Conservation (phyloP, 495 filamentous ascomycete genomes). For the Podospora tetraspora region DNA sequence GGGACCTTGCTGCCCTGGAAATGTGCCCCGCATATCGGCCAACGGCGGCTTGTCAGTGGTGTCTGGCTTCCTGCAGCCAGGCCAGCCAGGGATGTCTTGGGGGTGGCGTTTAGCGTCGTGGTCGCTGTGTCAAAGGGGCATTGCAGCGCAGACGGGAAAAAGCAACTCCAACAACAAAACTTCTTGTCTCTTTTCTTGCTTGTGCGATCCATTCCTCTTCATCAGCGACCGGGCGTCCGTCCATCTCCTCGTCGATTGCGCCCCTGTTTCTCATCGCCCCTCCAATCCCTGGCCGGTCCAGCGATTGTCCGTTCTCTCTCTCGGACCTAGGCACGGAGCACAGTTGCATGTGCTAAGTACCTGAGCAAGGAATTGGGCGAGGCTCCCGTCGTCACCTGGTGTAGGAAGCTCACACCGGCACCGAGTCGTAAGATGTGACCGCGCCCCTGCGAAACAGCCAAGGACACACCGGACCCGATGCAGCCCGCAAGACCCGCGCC, state of each 20-base stretch:
- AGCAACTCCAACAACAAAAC: not conserved
- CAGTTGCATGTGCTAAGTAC: not conserved
- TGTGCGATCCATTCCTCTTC: not conserved
- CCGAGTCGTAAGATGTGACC: slow-evolving; percentile 35
- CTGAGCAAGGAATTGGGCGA: not conserved
- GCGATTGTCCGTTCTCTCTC: not conserved
- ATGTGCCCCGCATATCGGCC: not conserved
- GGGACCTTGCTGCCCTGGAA: not conserved
- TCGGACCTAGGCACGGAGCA: not conserved
- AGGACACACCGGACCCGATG: slow-evolving; percentile 31
- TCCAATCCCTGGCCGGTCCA: not conserved
- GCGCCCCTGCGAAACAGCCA: slow-evolving; percentile 6
- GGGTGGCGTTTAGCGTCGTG: not conserved
- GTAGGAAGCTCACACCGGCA: not conserved
- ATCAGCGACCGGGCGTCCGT: not conserved
- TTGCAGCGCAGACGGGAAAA: not conserved
- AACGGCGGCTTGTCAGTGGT: not conserved
- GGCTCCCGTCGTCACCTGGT: not conserved
- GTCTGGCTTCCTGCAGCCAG: not conserved
- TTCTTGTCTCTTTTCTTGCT: not conserved
- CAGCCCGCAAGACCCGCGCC: slow-evolving; percentile 45
- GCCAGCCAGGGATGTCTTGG: not conserved
- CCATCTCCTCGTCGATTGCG: not conserved
- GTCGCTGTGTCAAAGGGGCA: not conserved
- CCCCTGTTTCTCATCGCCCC: not conserved